A percentile compares a stretch with the other conserved stretches of the same genome.
Evolutionary conservation across 768 basidiomycete genomes (phyloP).

Genomic region (Podaxis carcinomalis): DNA sequence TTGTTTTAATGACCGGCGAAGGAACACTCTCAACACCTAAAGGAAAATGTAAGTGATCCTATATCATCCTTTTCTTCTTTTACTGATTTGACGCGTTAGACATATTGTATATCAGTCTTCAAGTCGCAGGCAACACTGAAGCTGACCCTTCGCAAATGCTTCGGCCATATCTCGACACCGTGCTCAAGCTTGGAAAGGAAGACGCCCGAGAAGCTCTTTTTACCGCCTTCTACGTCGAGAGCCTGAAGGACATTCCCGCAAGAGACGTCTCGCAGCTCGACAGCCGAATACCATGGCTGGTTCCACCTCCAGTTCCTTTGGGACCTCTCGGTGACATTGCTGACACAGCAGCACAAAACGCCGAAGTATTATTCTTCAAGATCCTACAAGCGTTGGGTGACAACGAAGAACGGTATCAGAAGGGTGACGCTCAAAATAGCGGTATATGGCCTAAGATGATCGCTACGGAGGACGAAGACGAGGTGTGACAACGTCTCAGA

Average conservation of each 20-base stretch:
- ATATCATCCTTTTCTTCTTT: background rate
- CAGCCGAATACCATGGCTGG: background rate
- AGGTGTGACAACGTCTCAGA: background rate
- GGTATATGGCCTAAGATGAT: conserved; percentile 1
- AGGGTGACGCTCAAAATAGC: background rate
- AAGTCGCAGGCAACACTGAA: conserved; percentile 26
- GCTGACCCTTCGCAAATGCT: conserved; percentile 34
- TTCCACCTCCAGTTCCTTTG: conserved; percentile 15
- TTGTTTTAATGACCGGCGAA: conserved; percentile 66
- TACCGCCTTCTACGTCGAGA: conserved; percentile 53
- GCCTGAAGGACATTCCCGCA: conserved; percentile 14
- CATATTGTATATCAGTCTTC: conserved; percentile 56
- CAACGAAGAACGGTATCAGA: background rate
- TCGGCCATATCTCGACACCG: conserved; percentile 52
- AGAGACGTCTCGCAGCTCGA: background rate
- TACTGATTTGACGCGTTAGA: conserved; percentile 31
- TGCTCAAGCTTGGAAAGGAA: conserved; percentile 29
- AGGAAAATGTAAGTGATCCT: conserved; percentile 56
- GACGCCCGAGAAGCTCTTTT: conserved; percentile 39
- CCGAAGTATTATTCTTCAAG: conserved; percentile 34
- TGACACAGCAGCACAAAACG: conserved; percentile 53
- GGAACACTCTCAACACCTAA: conserved; percentile 70
- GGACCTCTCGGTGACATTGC: conserved; percentile 37
- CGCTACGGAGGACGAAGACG: conserved; percentile 1
- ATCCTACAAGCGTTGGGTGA: background rate